phyloP scores from a whole-genome alignment of 352 stramenopile genomes.

The Phytophthora hybrid region DNA sequence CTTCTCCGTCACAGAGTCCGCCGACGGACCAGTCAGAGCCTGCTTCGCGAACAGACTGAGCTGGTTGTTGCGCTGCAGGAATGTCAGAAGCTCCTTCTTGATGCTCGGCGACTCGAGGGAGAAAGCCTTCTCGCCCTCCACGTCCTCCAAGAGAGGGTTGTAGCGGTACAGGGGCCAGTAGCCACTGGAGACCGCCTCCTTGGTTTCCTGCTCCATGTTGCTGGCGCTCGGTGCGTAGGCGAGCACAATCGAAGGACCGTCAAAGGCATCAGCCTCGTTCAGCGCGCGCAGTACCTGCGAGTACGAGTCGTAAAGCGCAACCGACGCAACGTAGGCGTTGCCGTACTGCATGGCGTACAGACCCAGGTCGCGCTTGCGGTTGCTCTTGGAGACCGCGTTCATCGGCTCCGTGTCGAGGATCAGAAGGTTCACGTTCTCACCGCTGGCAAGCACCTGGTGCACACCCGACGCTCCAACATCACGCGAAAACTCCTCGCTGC shows the following conservation, averaged over 20 bases:
- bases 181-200: slow-evolving; percentile 85
- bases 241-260: slow-evolving; percentile 92
- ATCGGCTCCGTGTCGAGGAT: slow-evolving; percentile 83
- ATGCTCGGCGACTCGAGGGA: slow-evolving; percentile 91
- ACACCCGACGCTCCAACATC: slow-evolving; percentile 76
- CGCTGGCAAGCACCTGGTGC: slow-evolving; percentile 77
- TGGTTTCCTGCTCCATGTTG: slow-evolving; percentile 90
- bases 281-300: slow-evolving; percentile 89
- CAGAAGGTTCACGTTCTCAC: slow-evolving; percentile 81
- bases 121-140: slow-evolving; percentile 89
- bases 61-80: slow-evolving; percentile 92
- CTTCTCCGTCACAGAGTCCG: slow-evolving; percentile 63
- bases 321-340: slow-evolving; percentile 93
- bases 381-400: slow-evolving; percentile 63
- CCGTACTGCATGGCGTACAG: slow-evolving; percentile 95
- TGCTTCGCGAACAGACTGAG: slow-evolving; percentile 91
- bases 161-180: slow-evolving; percentile 95
- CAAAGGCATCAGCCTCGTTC: slow-evolving; percentile 91
- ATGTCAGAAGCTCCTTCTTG: slow-evolving; percentile 90
- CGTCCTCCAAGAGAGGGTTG: slow-evolving; percentile 82
- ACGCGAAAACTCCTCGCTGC: slow-evolving; percentile 79
- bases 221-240: slow-evolving; percentile 88
- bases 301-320: slow-evolving; percentile 91
- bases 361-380: slow-evolving; percentile 92
- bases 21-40: slow-evolving; percentile 48